Conservation (phyloP, 192 early-diverging fungal species). For the Piromyces finnis region DNA sequence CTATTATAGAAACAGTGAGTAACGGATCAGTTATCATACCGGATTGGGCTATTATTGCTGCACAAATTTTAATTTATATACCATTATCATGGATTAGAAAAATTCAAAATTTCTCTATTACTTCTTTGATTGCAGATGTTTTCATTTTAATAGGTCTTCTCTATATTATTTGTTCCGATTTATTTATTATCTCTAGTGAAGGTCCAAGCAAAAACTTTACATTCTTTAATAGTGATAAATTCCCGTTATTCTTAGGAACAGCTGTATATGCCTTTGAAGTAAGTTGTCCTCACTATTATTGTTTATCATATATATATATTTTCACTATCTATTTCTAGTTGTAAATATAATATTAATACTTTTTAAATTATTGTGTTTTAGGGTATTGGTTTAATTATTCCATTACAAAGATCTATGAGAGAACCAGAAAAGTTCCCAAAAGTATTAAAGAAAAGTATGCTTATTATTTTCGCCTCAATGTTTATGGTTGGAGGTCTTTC, state of each 20-base stretch:
- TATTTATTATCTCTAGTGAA: conserved; percentile 37
- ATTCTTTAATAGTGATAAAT: conserved; percentile 59
- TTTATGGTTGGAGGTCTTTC: conserved; percentile 8
- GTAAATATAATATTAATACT: too few relatives aligned
- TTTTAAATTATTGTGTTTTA: too few relatives aligned
- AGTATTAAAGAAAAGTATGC: conserved; percentile 62
- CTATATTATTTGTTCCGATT: conserved; percentile 69
- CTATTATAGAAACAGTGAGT: neutral
- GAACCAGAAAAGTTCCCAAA: conserved; percentile 68
- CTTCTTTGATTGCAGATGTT: conserved; percentile 59
- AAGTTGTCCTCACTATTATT: too few relatives aligned
- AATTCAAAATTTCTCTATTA: neutral
- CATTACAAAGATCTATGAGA: conserved; percentile 77
- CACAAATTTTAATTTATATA: neutral
- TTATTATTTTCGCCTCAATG: conserved; percentile 18
- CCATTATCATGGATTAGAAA: neutral
- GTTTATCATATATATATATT: too few relatives aligned
- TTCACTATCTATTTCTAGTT: too few relatives aligned
- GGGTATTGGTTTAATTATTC: conserved; percentile 69
- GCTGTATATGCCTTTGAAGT: conserved; percentile 82
- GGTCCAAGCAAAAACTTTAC: conserved; percentile 50
- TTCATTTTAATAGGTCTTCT: conserved; percentile 79
- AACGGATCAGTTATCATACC: neutral
- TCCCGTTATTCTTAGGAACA: conserved; percentile 83
- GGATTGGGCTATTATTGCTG: neutral